These are phyloP conservation scores for Lasiodiplodia hormozganensis DNA, from an alignment of 2,329 filamentous ascomycete genomes.

Conservation along the genomic window DNA sequence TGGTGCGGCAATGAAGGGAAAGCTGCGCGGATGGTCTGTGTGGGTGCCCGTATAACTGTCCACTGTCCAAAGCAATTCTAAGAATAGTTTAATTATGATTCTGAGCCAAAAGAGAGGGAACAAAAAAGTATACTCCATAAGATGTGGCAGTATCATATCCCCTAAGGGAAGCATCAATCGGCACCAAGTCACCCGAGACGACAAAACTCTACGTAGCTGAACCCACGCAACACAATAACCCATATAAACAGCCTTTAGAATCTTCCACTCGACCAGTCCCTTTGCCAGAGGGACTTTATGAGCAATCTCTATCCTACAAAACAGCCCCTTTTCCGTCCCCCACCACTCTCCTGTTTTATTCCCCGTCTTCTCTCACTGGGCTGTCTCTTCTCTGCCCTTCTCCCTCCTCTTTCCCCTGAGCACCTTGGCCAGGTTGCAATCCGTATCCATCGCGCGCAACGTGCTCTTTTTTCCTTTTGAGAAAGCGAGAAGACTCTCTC, in stretches of 20 bases:
- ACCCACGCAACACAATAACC: neutral
- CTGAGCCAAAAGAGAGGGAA: too few relatives aligned
- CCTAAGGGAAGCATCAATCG: neutral
- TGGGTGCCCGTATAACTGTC: neutral
- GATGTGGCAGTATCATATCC: too few relatives aligned
- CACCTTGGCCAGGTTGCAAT: neutral
- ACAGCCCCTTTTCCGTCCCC: neutral
- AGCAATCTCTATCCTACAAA: slow-evolving; percentile 27
- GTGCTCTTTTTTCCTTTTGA: slow-evolving; percentile 6
- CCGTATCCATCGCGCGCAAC: neutral
- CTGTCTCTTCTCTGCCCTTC: neutral
- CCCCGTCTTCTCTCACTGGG: neutral
- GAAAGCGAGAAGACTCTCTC: neutral
- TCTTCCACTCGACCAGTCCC: neutral
- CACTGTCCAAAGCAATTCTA: too few relatives aligned
- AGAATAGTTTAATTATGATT: too few relatives aligned
- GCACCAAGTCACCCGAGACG: neutral
- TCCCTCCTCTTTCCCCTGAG: neutral
- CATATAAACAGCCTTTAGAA: neutral
- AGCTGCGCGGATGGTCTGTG: slow-evolving; percentile 11
- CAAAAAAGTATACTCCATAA: too few relatives aligned
- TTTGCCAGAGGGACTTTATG: slow-evolving; percentile 3
- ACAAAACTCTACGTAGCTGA: neutral
- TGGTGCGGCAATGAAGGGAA: slow-evolving; percentile 11
- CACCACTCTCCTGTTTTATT: neutral